A percentile compares a stretch with the other conserved stretches of the same genome.
phyloP scores from a whole-genome alignment of 257 asterid genomes.

The Lycium ferocissimum region DNA sequence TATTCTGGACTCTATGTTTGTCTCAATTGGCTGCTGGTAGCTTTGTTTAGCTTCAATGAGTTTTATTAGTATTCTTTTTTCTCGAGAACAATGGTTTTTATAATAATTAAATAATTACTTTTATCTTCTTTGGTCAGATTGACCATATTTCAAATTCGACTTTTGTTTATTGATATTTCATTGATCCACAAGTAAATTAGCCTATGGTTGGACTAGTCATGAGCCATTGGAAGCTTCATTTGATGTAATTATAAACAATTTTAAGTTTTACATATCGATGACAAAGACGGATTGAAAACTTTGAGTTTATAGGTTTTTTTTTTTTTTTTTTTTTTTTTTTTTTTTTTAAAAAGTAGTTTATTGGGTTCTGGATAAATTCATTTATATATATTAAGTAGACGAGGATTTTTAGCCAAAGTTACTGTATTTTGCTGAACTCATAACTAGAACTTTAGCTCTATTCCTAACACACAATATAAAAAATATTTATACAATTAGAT shows the following conservation, averaged over 20 bases:
- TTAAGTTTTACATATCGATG: too few species aligned
- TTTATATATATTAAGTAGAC: too few species aligned
- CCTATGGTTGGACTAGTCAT: conserved; percentile 12
- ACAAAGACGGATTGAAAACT: too few species aligned
- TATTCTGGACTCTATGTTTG: neutral
- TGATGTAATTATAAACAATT: neutral
- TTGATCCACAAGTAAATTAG: neutral
- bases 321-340: too few species aligned
- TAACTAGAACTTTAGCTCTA: too few species aligned
- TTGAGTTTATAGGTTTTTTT: too few species aligned
- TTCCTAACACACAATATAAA: neutral
- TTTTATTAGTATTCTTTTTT: neutral
- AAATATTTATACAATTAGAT: neutral
- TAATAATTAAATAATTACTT: neutral
- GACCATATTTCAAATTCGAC: neutral
- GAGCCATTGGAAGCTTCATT: conserved; percentile 12
- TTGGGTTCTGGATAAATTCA: too few species aligned
- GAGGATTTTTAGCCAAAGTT: too few species aligned
- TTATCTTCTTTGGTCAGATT: neutral
- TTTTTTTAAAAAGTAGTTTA: too few species aligned
- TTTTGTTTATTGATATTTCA: neutral
- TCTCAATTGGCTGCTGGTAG: neutral
- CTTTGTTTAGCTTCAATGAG: neutral
- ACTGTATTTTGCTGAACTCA: too few species aligned
- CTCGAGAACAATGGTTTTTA: neutral